Base-by-base conservation (phyloP, 176 grass and related monocot genomes). In the Thinopyrum elongatum region DNA sequence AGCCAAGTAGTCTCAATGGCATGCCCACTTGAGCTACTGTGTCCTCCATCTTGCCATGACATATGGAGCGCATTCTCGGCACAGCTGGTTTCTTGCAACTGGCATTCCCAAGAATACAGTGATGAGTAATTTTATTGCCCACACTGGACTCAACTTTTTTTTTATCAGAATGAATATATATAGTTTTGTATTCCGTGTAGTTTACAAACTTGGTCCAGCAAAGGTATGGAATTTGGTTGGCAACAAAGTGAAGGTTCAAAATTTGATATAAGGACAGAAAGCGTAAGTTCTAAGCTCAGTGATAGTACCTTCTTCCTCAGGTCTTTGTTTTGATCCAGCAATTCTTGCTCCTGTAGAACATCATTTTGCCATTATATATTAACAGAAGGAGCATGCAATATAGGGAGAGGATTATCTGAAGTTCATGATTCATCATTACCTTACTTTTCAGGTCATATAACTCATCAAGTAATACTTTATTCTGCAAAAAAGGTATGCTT, bases 401-500 rank as follows among this genome's bases (percentile, higher is more conserved):
- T 47, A 9, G 79, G 5, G 11, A 51, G 30, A 79, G 19, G 47
- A 62, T 4, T 83, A 60, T 34, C 12, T 44, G 5, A 49, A 42
- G 7, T 30, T 70, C 25, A 15, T 75, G 13, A 42, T 30, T 70
- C 25, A 15, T 75, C 22, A 35, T 76, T 92, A 97, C 92, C 94
- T 92, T 97, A 26, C 65, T 84, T 86, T 97, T 93, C 42, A 92
- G 94, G 80, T 94, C 94, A 87, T 88, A 94, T 8, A 94, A 80
- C 33, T 94, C 87, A 78, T 97, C 88, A 81, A 92, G 86, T 76
- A 97, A 82, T 81, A 83, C 66, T 33, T 94, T 92, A 29, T 80
- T 90, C 92, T 97, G 80, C 65, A 6, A 83, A 59, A 90, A 13
- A 77, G 19, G 16, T 80, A 76, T 67, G 22, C 7, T 23, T 69